phyloP scores from a whole-genome alignment of 2,329 filamentous ascomycete genomes.

The Exserohilum rostratum region DNA sequence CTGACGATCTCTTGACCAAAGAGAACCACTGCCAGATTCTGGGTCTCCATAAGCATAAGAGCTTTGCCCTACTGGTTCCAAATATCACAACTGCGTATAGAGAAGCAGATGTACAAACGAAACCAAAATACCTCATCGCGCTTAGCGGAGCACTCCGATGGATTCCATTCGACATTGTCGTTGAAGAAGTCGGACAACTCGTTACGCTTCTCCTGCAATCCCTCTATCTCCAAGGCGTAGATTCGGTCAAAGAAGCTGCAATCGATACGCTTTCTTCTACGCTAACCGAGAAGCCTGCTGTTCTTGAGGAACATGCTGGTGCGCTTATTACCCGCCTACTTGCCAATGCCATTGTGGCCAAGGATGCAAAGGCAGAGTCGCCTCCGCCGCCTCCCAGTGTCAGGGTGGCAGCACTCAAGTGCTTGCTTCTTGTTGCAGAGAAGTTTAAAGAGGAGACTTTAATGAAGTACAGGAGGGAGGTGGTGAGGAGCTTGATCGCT shows the following conservation, averaged over 20 bases:
- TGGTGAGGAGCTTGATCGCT: slow-evolving; percentile 60
- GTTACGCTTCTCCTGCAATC: slow-evolving; percentile 67
- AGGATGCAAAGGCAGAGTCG: slow-evolving; percentile 13
- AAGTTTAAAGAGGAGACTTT: slow-evolving; percentile 58
- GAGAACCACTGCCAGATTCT: slow-evolving; percentile 67
- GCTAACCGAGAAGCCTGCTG: slow-evolving; percentile 61
- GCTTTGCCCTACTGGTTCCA: slow-evolving; percentile 65
- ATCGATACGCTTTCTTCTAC: slow-evolving; percentile 65
- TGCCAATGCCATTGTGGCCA: slow-evolving; percentile 45
- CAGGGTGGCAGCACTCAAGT: slow-evolving; percentile 55
- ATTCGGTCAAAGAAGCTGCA: slow-evolving; percentile 64
- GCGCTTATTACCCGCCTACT: slow-evolving; percentile 64
- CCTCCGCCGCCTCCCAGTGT: slow-evolving; percentile 48
- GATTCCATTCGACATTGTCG: slow-evolving; percentile 64
- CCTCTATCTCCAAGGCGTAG: slow-evolving; percentile 61
- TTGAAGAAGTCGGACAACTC: slow-evolving; percentile 63
- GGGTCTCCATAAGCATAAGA: slow-evolving; percentile 67
- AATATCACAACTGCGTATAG: slow-evolving; percentile 61
- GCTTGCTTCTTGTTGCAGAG: slow-evolving; percentile 56
- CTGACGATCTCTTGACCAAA: slow-evolving; percentile 66
- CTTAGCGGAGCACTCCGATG: slow-evolving; percentile 66
- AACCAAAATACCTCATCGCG: slow-evolving; percentile 68
- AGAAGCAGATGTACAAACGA: slow-evolving; percentile 52
- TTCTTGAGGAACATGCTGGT: slow-evolving; percentile 61
- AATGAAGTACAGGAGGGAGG: slow-evolving; percentile 62